A percentile compares a stretch with the other conserved stretches of the same genome.
These are phyloP conservation scores for Eimeria tenella DNA, from an alignment of 169 alveolate species.

Conservation along the genomic window DNA sequence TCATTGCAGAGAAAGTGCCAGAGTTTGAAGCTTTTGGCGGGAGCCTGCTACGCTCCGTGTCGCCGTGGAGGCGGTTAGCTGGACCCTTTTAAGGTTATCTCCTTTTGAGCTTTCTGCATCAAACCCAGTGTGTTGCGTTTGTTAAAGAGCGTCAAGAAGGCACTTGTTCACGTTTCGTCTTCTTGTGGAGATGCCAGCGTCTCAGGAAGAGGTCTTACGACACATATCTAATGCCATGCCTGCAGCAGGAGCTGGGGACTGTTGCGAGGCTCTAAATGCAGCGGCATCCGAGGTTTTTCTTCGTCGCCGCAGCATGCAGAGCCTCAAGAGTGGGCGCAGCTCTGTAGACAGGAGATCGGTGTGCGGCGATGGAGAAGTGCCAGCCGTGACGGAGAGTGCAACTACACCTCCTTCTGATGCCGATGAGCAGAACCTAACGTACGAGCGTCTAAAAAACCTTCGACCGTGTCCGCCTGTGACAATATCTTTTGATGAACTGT, in stretches of 20 bases:
- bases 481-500: constrained; percentile 17
- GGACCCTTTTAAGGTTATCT: too few species aligned
- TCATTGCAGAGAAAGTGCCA: too few species aligned
- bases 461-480: constrained; percentile 40
- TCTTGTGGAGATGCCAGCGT: constrained; percentile 36
- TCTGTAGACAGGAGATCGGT: constrained; percentile 5
- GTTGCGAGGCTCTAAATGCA: constrained; percentile 65
- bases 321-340: constrained; percentile 34
- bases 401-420: background rate
- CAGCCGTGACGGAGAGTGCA: background rate
- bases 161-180: too few species aligned
- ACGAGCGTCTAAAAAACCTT: constrained; percentile 36
- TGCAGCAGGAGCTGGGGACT: constrained; percentile 69
- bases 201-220: constrained; percentile 56
- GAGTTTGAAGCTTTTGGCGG: too few species aligned
- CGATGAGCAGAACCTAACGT: constrained; percentile 45
- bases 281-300: constrained; percentile 51
- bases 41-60: too few species aligned
- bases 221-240: constrained; percentile 50
- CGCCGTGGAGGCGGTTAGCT: too few species aligned
- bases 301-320: constrained; percentile 40
- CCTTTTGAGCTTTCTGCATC: too few species aligned
- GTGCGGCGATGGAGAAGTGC: constrained; percentile 14
- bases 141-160: too few species aligned
- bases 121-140: too few species aligned